Evolutionary conservation across 164 flowering plant genomes (phyloP), one percentile per base, ranked within the genome.

Genomic region (Sedum album): DNA sequence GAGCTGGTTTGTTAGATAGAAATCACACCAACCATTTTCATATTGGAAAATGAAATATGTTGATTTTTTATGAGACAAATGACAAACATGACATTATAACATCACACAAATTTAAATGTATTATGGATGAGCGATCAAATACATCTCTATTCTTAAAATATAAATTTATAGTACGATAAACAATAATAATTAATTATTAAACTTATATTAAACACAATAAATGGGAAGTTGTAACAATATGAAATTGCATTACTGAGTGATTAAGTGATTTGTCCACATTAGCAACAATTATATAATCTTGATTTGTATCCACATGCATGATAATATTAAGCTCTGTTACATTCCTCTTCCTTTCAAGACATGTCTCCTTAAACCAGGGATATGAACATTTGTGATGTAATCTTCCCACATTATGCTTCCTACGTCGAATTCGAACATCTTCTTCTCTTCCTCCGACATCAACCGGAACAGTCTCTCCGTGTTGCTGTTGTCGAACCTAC

Each of bases 301-400:
- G 48, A 44, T 14, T 5, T 13, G 48, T 44, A 44, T 44, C 48
- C 48, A 44, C 48, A 44, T 17, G 4, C 48, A 44, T 44, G 15
- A 44, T 15, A 39, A 8, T 39, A n/a, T n/a, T n/a, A n/a, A n/a
- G n/a, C n/a, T n/a, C 17, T 44, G 48, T 44, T 44, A 44, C 60
- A 53, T 57, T 57, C 62, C 35, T 33, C 31, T 57, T 14, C 62
- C 62, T 78, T 88, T 93, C 90, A 87, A 79, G 66, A 93, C 96
- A 81, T 93, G 89, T 78, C 83, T 88, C 79, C 89, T 85, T 17
- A 91, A 77, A 18, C 94, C 94, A 4, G 97, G 96, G 70, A 91
- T 85, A 66, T 91, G 96, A 6, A 89, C 84, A 68, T 88, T 91
- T 17, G 80, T 76, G 63, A 93, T 87, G 78, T 88, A 93, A 64